Conservation (phyloP, 805 yeast genomes). For the Lachancea thermotolerans region DNA sequence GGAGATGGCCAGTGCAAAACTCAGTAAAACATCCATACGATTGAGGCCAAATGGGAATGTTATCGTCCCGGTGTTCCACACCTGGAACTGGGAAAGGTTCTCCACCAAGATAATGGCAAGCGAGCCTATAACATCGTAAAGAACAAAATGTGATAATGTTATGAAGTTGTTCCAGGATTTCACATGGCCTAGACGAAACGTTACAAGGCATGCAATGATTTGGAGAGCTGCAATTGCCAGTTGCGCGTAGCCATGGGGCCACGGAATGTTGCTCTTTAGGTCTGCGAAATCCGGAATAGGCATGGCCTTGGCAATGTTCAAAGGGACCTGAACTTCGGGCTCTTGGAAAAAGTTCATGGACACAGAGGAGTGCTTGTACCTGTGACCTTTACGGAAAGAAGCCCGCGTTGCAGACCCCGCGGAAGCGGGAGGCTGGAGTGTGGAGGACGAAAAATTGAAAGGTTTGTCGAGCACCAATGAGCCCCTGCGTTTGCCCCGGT, state of each 20-base stretch:
- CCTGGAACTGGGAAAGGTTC: slow-evolving; percentile 83
- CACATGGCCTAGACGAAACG: slow-evolving; percentile 55
- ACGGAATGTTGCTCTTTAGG: slow-evolving; percentile 50
- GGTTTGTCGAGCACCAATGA: slow-evolving; percentile 24
- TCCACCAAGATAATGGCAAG: slow-evolving; percentile 63
- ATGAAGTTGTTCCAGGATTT: slow-evolving; percentile 54
- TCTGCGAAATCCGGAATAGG: slow-evolving; percentile 49
- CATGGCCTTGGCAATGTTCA: slow-evolving; percentile 64
- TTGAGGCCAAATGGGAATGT: slow-evolving; percentile 90
- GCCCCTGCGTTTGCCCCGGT: slow-evolving; percentile 14
- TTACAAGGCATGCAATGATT: slow-evolving; percentile 42
- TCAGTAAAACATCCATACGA: slow-evolving; percentile 80
- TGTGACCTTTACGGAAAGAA: slow-evolving; percentile 84
- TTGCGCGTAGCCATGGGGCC: slow-evolving; percentile 48
- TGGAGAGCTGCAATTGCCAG: slow-evolving; percentile 57
- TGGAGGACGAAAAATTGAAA: slow-evolving; percentile 22
- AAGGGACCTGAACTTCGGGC: slow-evolving; percentile 68
- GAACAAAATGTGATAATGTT: slow-evolving; percentile 78
- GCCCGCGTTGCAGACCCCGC: slow-evolving; percentile 34
- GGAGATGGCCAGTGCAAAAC: slow-evolving; percentile 80
- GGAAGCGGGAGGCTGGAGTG: slow-evolving; percentile 11
- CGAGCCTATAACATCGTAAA: slow-evolving; percentile 81
- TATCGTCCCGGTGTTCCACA: slow-evolving; percentile 78
- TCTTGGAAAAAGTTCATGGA: slow-evolving; percentile 95
- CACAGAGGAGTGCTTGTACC: slow-evolving; percentile 92